Conservation (phyloP, 768 basidiomycete species). For the Rhizopogon salebrosus region DNA sequence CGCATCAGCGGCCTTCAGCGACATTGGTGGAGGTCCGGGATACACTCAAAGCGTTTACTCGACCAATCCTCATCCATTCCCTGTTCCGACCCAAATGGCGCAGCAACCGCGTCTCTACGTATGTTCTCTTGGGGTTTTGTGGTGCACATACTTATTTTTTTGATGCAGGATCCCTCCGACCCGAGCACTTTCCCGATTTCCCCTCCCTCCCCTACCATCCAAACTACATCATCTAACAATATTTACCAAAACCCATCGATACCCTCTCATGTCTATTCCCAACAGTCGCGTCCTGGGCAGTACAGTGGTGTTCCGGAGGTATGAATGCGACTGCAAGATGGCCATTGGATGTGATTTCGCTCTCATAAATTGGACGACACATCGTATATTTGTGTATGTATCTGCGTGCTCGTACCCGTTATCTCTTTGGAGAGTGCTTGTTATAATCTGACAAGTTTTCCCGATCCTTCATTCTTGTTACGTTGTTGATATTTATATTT, state of each 20-base stretch:
- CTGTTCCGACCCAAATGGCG: conserved; percentile 10
- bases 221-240: conserved; percentile 5
- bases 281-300: conserved; percentile 9
- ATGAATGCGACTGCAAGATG: conserved; percentile 2
- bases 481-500: neutral
- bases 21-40: neutral
- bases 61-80: conserved; percentile 8
- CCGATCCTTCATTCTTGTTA: neutral
- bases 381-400: neutral
- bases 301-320: conserved; percentile 23
- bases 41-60: conserved; percentile 6
- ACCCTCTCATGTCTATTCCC: conserved; percentile 10
- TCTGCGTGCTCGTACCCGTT: neutral
- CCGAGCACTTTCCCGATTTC: conserved; percentile 32
- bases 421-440: neutral
- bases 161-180: conserved; percentile 30
- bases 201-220: conserved; percentile 12
- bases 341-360: neutral
- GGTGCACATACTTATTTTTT: conserved; percentile 1
- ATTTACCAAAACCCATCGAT: neutral
- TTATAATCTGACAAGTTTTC: neutral
- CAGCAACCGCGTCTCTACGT: conserved; percentile 25
- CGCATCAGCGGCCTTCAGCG: conserved; percentile 12
- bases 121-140: conserved; percentile 5
- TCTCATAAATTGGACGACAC: neutral